Evolutionary conservation across 2,329 filamentous ascomycete species (phyloP).

Genomic region (Allantophomopsis lycopodina): DNA sequence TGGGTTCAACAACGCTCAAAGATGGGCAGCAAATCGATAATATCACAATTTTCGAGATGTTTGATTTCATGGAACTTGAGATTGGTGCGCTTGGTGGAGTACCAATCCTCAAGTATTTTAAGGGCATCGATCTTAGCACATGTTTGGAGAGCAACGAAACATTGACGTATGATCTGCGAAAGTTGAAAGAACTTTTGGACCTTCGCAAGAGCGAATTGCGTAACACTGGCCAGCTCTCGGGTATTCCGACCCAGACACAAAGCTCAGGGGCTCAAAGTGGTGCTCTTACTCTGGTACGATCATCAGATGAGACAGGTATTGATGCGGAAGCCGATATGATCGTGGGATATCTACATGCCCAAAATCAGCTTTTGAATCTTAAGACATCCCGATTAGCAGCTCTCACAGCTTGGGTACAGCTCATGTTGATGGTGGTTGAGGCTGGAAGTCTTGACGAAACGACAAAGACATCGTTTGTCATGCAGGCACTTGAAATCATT

Average conservation of each 20-base stretch:
- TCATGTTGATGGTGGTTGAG: conserved; percentile 72
- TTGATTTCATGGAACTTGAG: conserved; percentile 71
- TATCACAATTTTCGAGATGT: conserved; percentile 76
- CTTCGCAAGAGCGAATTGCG: conserved; percentile 52
- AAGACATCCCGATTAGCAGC: conserved; percentile 41
- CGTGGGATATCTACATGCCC: conserved; percentile 44
- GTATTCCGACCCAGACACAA: conserved; percentile 6
- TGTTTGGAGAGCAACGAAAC: conserved; percentile 50
- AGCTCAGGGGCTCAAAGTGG: too few species aligned
- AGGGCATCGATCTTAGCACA: conserved; percentile 50
- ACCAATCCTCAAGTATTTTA: conserved; percentile 44
- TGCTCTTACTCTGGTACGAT: conserved; percentile 4
- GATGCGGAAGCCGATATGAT: conserved; percentile 47
- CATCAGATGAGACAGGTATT: conserved; percentile 33
- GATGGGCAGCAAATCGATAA: conserved; percentile 53
- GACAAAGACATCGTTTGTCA: conserved; percentile 61
- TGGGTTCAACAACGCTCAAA: conserved; percentile 58
- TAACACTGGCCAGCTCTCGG: conserved; percentile 31
- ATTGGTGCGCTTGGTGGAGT: conserved; percentile 29
- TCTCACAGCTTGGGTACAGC: conserved; percentile 70
- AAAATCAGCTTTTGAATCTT: conserved; percentile 50
- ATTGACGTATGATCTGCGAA: conserved; percentile 51
- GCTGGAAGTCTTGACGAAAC: conserved; percentile 66
- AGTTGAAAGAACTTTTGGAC: conserved; percentile 60
- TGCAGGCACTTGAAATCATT: conserved; percentile 78